Evolutionary conservation across 1,284 basidiomycete species (phyloP), one percentile per base, ranked within the genome.

Genomic region (Abortiporus biennis): DNA sequence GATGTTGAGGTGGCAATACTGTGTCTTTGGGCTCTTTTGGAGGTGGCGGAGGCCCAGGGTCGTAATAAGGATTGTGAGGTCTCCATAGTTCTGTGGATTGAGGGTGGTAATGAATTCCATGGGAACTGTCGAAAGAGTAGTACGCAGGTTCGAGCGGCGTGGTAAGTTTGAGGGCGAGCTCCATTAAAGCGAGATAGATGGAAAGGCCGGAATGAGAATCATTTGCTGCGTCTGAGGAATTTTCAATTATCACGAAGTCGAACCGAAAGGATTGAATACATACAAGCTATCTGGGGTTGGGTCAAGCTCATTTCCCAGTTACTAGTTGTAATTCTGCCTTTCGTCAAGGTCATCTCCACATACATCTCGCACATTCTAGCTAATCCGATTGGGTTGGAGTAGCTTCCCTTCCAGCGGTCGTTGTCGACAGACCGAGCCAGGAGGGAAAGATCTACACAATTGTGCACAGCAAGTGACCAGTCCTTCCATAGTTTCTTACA

Each of bases 401-500:
- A 86, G 43, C 64, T 71, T 29, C 84, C 84, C 59, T 80, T 79
- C 80, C 83, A 85, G 22, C 67, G 68, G 2, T 60, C 59, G 47
- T 81, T 82, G 54, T 88, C 85, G 35, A 78, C 78, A 0, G 74
- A 73, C 29, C 78, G 71, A 11, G 85, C 84, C 19, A 88, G 66
- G 3, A 82, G 65, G 23, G 78, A 70, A 6, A 88, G 67, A 52
- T 88, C 85, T 6, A 86, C 74, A 51, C 78, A 82, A 33, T 74
- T 75, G 31, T 68, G 63, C 6, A 72, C 62, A 30, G 67, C 69
- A 36, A 80, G 62, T 6, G 58, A 50, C 38, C 62, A 73, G 47
- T 87, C 82, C 27, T 46, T 65, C 56, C 66, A 76, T 5, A 88
- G 54, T 54, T 86, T 87, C 54, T 68, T 64, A 44, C 70, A 74